Conservation (phyloP, 75 land plant species). For the Gnetum montanum region DNA sequence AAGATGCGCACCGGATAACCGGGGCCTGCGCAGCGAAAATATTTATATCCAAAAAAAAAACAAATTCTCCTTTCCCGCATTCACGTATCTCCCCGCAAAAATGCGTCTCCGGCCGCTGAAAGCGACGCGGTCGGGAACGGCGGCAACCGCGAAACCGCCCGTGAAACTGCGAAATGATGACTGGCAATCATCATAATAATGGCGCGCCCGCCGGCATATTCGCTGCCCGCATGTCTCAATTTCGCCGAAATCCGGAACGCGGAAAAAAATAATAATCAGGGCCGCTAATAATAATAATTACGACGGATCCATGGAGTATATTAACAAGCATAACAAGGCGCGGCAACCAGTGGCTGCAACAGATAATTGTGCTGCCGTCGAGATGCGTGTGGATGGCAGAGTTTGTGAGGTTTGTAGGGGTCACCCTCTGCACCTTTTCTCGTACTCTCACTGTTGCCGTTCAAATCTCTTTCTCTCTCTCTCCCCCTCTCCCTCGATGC, state of each 20-base stretch:
- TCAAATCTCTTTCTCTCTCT: neutral
- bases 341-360: no score
- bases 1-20: slow-evolving; percentile 6
- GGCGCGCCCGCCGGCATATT: slow-evolving; percentile 4
- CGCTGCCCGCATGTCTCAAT: neutral
- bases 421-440: no score
- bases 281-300: neutral
- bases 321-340: neutral
- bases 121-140: neutral
- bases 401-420: slow-evolving; percentile 10
- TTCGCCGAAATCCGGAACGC: no score
- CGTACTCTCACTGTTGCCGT: no score
- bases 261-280: neutral
- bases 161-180: neutral
- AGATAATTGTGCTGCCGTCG: slow-evolving; percentile 3
- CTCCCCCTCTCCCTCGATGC: no score
- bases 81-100: slow-evolving; percentile 7
- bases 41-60: neutral
- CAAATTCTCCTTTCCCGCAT: slow-evolving; percentile 1
- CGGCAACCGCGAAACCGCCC: neutral
- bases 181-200: slow-evolving; percentile 1
- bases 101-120: no score
- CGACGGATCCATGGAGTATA: neutral
- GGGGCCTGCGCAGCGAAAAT: slow-evolving; percentile 1
- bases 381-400: neutral